Evolutionary conservation across 495 filamentous ascomycete species (phyloP).

Genomic region (Rhypophila decipiens): DNA sequence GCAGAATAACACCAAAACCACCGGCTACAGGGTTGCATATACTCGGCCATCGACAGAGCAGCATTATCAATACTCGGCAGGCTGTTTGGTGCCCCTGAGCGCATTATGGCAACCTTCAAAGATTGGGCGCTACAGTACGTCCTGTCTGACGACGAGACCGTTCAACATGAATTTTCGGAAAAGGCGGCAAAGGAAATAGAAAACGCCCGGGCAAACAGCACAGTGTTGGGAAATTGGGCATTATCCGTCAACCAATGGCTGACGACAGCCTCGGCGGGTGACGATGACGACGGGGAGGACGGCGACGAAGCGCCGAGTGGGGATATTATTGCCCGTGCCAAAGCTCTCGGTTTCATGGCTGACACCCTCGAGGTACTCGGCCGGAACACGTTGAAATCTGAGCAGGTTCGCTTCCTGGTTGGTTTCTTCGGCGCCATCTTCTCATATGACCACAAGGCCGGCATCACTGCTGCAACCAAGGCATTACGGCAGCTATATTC

Average conservation of each 20-base stretch:
- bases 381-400: constrained; percentile 27
- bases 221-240: constrained; percentile 41
- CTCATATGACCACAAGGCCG: constrained; percentile 44
- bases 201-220: constrained; percentile 31
- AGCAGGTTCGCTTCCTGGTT: constrained; percentile 37
- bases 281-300: constrained; percentile 27
- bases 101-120: constrained; percentile 39
- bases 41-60: no score
- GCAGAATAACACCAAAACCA: no score
- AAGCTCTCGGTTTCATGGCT: constrained; percentile 41
- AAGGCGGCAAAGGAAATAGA: constrained; percentile 41
- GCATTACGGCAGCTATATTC: constrained; percentile 35
- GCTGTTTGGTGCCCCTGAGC: no score
- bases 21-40: no score
- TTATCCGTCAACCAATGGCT: constrained; percentile 44
- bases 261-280: constrained; percentile 18
- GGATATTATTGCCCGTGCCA: constrained; percentile 36
- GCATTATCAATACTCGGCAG: no score
- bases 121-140: constrained; percentile 44
- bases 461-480: constrained; percentile 40
- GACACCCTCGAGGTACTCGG: constrained; percentile 37
- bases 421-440: constrained; percentile 46
- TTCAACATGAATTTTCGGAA: constrained; percentile 25
- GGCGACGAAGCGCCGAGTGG: constrained; percentile 28
- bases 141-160: constrained; percentile 35